These are phyloP conservation scores for Spergularia bocconei DNA, from an alignment of 148 eudicot genomes.

Conservation along the genomic window DNA sequence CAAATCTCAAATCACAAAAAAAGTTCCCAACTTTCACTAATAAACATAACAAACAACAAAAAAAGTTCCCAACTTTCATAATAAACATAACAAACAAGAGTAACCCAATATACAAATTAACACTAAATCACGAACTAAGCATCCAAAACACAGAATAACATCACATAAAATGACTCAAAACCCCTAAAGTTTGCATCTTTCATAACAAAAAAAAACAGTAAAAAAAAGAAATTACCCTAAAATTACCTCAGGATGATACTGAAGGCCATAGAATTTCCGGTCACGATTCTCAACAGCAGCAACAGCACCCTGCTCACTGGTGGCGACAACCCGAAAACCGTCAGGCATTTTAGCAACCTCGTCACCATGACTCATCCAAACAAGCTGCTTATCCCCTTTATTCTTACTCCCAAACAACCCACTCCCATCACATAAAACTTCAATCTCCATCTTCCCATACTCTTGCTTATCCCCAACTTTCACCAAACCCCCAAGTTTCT, in stretches of 20 bases:
- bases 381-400: conserved; percentile 71
- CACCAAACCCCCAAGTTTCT: conserved; percentile 70
- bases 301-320: conserved; percentile 75
- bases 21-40: neutral
- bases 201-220: neutral
- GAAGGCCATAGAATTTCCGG: conserved; percentile 76
- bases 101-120: neutral
- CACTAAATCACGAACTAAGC: neutral
- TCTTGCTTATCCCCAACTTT: conserved; percentile 76
- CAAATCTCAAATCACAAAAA: too few relatives aligned
- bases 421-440: conserved; percentile 39
- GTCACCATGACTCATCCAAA: conserved; percentile 99
- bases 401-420: conserved; percentile 48
- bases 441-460: conserved; percentile 95
- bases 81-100: neutral
- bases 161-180: neutral
- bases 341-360: conserved; percentile 77
- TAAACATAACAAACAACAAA: neutral
- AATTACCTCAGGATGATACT: conserved; percentile 96
- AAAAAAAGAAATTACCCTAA: neutral
- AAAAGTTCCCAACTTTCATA: neutral
- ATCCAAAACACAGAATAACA: neutral
- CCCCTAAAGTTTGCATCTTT: neutral
- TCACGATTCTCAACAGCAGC: conserved; percentile 72
- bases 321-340: conserved; percentile 77